phyloP scores from a whole-genome alignment of 2,329 filamentous ascomycete genomes.

The Sarocladium brachiariae region DNA sequence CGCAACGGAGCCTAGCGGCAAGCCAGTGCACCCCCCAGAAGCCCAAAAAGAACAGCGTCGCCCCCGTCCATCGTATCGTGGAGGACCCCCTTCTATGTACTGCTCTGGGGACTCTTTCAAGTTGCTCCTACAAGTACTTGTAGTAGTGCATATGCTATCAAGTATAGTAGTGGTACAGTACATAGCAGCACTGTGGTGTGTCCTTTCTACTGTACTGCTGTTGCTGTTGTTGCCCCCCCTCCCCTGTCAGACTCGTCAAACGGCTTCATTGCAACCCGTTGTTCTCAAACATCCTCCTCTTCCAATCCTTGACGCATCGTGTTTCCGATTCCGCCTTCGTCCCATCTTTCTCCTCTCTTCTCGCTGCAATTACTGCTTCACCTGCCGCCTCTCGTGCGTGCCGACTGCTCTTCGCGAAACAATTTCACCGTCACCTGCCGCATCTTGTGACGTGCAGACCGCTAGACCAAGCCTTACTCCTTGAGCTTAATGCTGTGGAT shows the following conservation, averaged over 20 bases:
- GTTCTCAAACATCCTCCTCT: conserved; percentile 3
- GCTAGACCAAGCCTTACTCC: neutral
- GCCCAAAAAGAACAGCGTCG: neutral
- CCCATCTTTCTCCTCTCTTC: neutral
- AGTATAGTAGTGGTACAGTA: too few species aligned
- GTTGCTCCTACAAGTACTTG: too few species aligned
- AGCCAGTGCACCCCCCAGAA: neutral
- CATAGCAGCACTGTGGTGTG: too few species aligned
- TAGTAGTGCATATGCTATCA: too few species aligned
- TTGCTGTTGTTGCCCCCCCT: too few species aligned
- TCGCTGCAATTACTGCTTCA: conserved; percentile 7
- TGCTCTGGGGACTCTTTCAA: too few species aligned
- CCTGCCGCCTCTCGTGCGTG: neutral
- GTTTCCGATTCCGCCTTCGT: conserved; percentile 9
- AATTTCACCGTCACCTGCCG: conserved; percentile 5
- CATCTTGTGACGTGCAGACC: conserved; percentile 2
- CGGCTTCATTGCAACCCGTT: neutral
- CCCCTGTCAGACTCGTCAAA: neutral
- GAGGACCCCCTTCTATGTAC: too few species aligned
- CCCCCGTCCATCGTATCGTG: too few species aligned
- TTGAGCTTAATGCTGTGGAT: conserved; percentile 2
- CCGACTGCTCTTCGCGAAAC: conserved; percentile 1
- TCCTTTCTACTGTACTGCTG: too few species aligned
- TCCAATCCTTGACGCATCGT: conserved; percentile 8
- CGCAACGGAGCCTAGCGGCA: neutral